These are phyloP conservation scores for Botrytis aclada DNA, from an alignment of 2,329 filamentous ascomycete genomes.

Conservation along the genomic window DNA sequence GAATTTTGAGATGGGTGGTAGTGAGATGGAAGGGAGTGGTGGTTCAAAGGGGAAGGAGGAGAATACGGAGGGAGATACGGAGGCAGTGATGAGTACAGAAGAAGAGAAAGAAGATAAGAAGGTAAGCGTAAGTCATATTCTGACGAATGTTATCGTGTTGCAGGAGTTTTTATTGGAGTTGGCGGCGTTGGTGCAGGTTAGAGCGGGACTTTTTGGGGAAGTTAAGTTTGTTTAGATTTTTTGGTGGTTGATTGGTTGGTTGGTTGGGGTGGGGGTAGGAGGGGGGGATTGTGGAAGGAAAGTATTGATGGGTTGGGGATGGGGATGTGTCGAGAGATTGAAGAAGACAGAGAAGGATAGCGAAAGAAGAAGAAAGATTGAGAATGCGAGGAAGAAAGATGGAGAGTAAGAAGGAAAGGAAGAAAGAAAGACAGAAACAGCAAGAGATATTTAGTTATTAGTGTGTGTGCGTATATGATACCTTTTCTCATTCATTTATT, in stretches of 20 bases:
- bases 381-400: too few species aligned
- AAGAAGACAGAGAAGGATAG: rapidly evolving
- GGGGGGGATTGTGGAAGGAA: too few species aligned
- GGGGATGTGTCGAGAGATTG: too few species aligned
- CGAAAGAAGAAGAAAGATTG: background rate
- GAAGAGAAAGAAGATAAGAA: slow-evolving; percentile 34
- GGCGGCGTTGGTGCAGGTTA: slow-evolving; percentile 69
- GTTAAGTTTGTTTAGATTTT: slow-evolving; percentile 54
- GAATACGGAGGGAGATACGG: background rate
- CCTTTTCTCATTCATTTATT: background rate
- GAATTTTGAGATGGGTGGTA: slow-evolving; percentile 2
- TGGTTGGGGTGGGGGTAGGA: background rate
- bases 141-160: slow-evolving; percentile 76
- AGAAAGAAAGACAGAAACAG: background rate
- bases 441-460: background rate
- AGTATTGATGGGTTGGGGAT: too few species aligned
- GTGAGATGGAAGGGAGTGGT: background rate
- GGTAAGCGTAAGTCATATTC: slow-evolving; percentile 71
- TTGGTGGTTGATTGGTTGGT: background rate
- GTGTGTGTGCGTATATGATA: background rate
- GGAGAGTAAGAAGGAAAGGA: background rate
- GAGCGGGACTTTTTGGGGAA: slow-evolving; percentile 73
- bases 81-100: slow-evolving; percentile 16
- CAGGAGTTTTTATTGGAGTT: slow-evolving; percentile 79
- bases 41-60: slow-evolving; percentile 14